These are phyloP conservation scores for Nigrograna mackinnonii DNA, from an alignment of 2,329 filamentous ascomycete genomes.

Conservation along the genomic window DNA sequence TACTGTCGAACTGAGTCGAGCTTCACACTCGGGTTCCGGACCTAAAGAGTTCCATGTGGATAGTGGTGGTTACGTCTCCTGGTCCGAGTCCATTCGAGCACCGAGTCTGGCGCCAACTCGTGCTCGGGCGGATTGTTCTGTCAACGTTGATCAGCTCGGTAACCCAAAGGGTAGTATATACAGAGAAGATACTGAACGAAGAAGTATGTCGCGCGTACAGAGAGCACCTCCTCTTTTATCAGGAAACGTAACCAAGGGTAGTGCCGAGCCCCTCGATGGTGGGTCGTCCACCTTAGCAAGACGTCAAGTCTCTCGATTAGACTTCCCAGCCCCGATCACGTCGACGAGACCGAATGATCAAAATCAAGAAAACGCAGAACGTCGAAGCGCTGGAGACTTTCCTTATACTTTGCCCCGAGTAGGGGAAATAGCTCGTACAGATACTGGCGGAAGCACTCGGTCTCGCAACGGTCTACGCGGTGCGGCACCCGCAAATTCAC, in stretches of 20 bases:
- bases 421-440: too few species aligned
- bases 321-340: too few species aligned
- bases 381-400: too few species aligned
- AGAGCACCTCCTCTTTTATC: conserved; percentile 8
- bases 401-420: too few species aligned
- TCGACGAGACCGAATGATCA: too few species aligned
- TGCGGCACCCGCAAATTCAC: too few species aligned
- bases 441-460: too few species aligned
- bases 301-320: too few species aligned
- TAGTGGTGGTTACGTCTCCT: conserved; percentile 43
- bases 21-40: conserved; percentile 41
- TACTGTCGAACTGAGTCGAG: conserved; percentile 38
- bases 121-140: conserved; percentile 7
- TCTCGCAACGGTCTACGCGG: too few species aligned
- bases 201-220: conserved; percentile 9
- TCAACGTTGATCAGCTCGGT: conserved; percentile 14
- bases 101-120: conserved; percentile 17
- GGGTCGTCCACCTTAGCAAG: too few species aligned
- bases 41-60: conserved; percentile 33
- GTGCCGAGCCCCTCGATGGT: too few species aligned
- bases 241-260: conserved; percentile 10
- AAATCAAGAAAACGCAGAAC: too few species aligned
- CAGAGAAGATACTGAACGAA: conserved; percentile 3
- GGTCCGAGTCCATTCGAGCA: conserved; percentile 45
- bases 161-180: conserved; percentile 1